A percentile compares a stretch with the other conserved stretches of the same genome.
Evolutionary conservation across 2,329 filamentous ascomycete species (phyloP).

Genomic region (Fusarium secorum): DNA sequence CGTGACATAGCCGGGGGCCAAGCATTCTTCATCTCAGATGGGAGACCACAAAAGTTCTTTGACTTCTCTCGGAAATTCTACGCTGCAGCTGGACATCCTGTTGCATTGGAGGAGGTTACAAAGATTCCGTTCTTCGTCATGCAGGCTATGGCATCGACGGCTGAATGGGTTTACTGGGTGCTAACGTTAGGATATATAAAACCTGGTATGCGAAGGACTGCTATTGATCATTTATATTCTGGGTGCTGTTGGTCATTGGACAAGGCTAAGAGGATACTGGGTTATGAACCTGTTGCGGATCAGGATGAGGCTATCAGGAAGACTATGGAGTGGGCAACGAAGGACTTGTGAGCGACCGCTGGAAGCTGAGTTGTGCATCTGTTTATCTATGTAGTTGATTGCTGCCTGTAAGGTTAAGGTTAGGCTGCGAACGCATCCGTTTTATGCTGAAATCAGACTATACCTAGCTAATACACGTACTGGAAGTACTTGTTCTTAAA

Average conservation of each 20-base stretch:
- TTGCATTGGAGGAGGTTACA: background rate
- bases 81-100: background rate
- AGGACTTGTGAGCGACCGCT: background rate
- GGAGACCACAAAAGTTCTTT: background rate
- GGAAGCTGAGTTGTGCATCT: too few species aligned
- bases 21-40: constrained; percentile 3
- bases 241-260: constrained; percentile 2
- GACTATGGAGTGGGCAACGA: background rate
- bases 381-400: too few species aligned
- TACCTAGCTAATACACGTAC: constrained; percentile 8
- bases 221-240: background rate
- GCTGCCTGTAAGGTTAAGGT: too few species aligned
- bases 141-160: background rate
- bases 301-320: background rate
- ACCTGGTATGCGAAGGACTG: background rate
- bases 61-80: background rate
- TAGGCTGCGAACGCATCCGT: too few species aligned
- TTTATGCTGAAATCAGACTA: too few species aligned
- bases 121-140: background rate
- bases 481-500: constrained; percentile 24
- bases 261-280: background rate
- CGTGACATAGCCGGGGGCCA: rapidly evolving
- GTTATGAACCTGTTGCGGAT: background rate
- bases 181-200: background rate
- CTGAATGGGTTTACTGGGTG: background rate